phyloP scores from a whole-genome alignment of 2,329 filamentous ascomycete species.

The Scopulariopsis brevicaulis region DNA sequence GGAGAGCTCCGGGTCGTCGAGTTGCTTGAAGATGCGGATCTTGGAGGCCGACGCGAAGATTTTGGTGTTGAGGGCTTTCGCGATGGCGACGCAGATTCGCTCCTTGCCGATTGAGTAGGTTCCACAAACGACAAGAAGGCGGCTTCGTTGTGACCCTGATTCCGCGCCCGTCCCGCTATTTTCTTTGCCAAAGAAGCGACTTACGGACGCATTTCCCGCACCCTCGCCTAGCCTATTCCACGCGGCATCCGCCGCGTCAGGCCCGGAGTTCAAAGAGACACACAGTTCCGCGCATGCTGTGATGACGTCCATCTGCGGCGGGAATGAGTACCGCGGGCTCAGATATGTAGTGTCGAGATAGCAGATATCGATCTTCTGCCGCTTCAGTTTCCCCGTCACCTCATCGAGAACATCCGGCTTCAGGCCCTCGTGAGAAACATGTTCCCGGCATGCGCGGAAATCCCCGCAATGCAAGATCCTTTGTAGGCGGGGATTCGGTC shows the following conservation, averaged over 20 bases:
- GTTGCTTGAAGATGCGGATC: constrained; percentile 69
- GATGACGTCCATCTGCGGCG: constrained; percentile 79
- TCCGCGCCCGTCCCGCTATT: constrained; percentile 14
- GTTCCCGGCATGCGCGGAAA: constrained; percentile 79
- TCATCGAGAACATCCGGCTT: constrained; percentile 63
- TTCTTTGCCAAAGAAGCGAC: constrained; percentile 35
- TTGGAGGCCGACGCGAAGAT: constrained; percentile 82
- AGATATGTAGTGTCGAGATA: constrained; percentile 97
- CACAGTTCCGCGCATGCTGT: constrained; percentile 80
- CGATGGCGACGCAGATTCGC: constrained; percentile 86
- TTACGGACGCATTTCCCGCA: constrained; percentile 29
- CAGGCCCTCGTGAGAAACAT: constrained; percentile 72
- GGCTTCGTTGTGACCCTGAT: constrained; percentile 31
- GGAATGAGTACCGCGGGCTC: constrained; percentile 91
- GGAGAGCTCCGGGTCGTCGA: constrained; percentile 76
- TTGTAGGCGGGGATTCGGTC: constrained; percentile 49
- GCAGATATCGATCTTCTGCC: constrained; percentile 88
- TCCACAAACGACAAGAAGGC: constrained; percentile 82
- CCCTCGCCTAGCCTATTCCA: constrained; percentile 24
- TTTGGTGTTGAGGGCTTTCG: constrained; percentile 71
- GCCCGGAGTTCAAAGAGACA: constrained; percentile 59
- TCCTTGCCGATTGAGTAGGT: constrained; percentile 99
- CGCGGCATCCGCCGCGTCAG: constrained; percentile 31
- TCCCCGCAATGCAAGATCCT: constrained; percentile 92
- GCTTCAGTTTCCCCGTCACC: constrained; percentile 56